Evolutionary conservation across 169 alveolate genomes (phyloP).

Genomic region (Plasmodium cynomolgi): DNA sequence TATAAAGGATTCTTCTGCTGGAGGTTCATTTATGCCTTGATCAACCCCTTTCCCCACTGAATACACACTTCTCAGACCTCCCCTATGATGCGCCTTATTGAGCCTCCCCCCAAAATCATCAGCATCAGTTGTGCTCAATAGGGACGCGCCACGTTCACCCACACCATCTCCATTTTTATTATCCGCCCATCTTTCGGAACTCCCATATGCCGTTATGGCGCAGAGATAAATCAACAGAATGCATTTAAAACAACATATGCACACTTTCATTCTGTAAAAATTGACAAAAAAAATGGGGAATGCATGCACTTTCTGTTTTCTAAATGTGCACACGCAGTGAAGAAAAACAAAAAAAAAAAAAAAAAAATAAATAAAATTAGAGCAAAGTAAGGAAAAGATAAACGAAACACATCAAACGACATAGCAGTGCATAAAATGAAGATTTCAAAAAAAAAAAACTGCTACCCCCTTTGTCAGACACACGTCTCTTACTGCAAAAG

Average conservation of each 20-base stretch:
- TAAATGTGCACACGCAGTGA: not conserved
- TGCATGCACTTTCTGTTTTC: not conserved
- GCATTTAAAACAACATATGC: not conserved
- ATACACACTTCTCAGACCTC: not conserved
- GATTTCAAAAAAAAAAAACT: constrained; percentile 1
- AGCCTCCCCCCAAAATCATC: not conserved
- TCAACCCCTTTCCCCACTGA: not conserved
- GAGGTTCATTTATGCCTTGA: not conserved
- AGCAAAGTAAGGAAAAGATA: not conserved
- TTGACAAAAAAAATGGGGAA: not conserved
- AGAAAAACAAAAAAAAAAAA: not conserved
- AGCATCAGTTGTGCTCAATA: not conserved
- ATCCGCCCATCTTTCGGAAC: constrained; percentile 12
- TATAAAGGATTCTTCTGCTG: constrained; percentile 11
- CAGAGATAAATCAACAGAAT: not conserved
- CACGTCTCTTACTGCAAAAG: not conserved
- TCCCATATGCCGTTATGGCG: not conserved
- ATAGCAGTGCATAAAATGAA: not conserved
- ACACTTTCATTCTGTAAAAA: constrained; percentile 18
- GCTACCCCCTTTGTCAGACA: not conserved
- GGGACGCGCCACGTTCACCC: not conserved
- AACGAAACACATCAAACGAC: not conserved
- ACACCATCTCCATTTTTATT: not conserved
- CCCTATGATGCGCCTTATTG: not conserved
- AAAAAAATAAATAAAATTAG: not conserved